phyloP scores from a whole-genome alignment of 2,329 filamentous ascomycete genomes.

The Hypoxylon sp. region DNA sequence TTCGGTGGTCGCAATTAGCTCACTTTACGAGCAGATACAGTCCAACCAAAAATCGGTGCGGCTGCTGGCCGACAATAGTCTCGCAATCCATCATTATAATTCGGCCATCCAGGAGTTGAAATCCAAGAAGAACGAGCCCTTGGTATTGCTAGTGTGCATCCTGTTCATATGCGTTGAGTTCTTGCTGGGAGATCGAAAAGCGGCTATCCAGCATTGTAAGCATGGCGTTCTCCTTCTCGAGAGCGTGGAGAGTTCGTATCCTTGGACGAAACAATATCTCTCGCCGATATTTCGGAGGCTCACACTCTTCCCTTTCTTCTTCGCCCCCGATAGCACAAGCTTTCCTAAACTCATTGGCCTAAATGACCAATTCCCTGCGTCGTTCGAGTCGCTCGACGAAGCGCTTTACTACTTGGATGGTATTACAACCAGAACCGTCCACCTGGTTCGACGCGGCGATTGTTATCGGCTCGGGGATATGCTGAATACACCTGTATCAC shows the following conservation, averaged over 20 bases:
- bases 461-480: constrained; percentile 45
- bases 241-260: constrained; percentile 42
- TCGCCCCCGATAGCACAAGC: constrained; percentile 42
- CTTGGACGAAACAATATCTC: constrained; percentile 52
- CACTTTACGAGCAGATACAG: constrained; percentile 54
- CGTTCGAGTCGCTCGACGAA: constrained; percentile 44
- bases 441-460: constrained; percentile 50
- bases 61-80: constrained; percentile 44
- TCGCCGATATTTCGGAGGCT: constrained; percentile 56
- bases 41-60: constrained; percentile 16
- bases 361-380: constrained; percentile 41
- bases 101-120: constrained; percentile 54
- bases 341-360: constrained; percentile 48
- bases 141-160: constrained; percentile 56
- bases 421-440: constrained; percentile 47
- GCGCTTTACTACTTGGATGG: constrained; percentile 52
- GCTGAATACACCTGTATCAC: constrained; percentile 25
- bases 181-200: constrained; percentile 53
- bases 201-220: constrained; percentile 54
- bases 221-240: constrained; percentile 57
- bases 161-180: constrained; percentile 61
- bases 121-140: constrained; percentile 50
- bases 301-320: constrained; percentile 57
- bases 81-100: constrained; percentile 58
- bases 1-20: constrained; percentile 56